Conservation (phyloP, 2,329 filamentous ascomycete species). For the Microdochium bolleyi region DNA sequence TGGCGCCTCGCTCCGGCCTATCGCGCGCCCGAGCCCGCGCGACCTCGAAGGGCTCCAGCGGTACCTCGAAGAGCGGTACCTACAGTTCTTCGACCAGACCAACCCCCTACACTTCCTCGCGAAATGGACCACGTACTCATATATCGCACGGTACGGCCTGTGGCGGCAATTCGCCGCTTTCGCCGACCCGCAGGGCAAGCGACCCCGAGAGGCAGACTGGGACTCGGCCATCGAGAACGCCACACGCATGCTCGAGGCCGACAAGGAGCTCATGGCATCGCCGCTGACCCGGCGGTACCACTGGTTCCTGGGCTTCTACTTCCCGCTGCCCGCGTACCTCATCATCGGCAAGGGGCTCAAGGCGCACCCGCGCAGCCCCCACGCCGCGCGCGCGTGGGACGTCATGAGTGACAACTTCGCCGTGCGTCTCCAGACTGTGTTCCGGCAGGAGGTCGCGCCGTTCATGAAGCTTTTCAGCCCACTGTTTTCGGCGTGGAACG, state of each 20-base stretch:
- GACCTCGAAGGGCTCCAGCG: slow-evolving; percentile 4
- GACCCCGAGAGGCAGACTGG: slow-evolving; percentile 2
- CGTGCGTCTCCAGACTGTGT: slow-evolving; percentile 2
- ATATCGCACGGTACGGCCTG: neutral
- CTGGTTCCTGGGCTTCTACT: slow-evolving; percentile 28
- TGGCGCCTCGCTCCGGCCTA: slow-evolving; percentile 18
- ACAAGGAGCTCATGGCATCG: slow-evolving; percentile 22
- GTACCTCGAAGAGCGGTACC: slow-evolving; percentile 8
- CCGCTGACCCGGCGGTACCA: slow-evolving; percentile 21
- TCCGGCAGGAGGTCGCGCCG: neutral
- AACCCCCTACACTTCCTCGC: neutral
- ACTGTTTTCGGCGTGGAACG: neutral
- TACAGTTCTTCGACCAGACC: slow-evolving; percentile 3
- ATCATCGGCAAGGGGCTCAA: slow-evolving; percentile 26
- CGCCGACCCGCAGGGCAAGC: slow-evolving; percentile 3
- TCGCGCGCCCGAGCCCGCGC: slow-evolving; percentile 9
- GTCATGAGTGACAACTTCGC: slow-evolving; percentile 21
- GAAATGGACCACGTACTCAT: neutral
- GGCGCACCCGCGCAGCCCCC: slow-evolving; percentile 8
- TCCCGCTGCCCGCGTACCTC: slow-evolving; percentile 31
- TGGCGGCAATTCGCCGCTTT: neutral
- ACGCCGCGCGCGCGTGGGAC: slow-evolving; percentile 21
- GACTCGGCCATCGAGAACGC: slow-evolving; percentile 20
- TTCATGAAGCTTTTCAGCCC: neutral
- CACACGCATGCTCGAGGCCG: slow-evolving; percentile 25